Conservation (phyloP, 2,329 filamentous ascomycete species). For the Malbranchea zuffiana region DNA sequence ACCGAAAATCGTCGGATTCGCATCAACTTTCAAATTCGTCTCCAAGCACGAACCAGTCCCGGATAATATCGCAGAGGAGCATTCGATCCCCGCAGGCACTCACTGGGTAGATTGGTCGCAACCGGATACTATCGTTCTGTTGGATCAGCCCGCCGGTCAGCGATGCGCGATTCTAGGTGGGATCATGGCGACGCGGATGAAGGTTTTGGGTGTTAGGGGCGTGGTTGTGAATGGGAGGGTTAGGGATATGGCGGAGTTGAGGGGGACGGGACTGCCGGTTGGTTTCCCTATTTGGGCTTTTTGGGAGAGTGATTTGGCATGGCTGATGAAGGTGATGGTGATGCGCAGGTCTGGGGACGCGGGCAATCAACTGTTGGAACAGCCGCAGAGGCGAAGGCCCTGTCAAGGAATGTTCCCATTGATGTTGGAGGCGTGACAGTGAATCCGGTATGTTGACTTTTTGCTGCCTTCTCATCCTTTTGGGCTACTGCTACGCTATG, state of each 20-base stretch:
- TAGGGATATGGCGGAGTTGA: constrained; percentile 54
- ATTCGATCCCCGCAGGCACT: constrained; percentile 47
- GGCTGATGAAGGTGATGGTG: background rate
- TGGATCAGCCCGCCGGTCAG: constrained; percentile 55
- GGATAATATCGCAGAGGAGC: constrained; percentile 19
- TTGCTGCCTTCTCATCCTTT: background rate
- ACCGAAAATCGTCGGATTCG: constrained; percentile 33
- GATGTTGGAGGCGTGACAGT: constrained; percentile 33
- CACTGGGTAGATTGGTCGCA: constrained; percentile 60
- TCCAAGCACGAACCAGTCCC: constrained; percentile 42
- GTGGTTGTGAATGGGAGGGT: constrained; percentile 59
- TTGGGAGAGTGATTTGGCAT: background rate
- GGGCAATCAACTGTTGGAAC: constrained; percentile 37
- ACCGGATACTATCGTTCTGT: constrained; percentile 51
- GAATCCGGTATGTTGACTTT: constrained; percentile 26
- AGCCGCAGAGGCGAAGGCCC: constrained; percentile 35
- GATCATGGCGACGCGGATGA: constrained; percentile 63
- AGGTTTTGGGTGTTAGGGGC: constrained; percentile 47
- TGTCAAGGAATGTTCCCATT: constrained; percentile 32
- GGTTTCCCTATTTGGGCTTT: background rate
- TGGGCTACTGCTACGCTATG: too few species aligned
- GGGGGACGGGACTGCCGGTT: constrained; percentile 46
- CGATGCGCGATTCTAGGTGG: constrained; percentile 64
- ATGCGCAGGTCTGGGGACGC: constrained; percentile 33
- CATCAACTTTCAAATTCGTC: constrained; percentile 44